Base-by-base conservation (phyloP, 306 rosid genomes). In the Inga laurina region DNA sequence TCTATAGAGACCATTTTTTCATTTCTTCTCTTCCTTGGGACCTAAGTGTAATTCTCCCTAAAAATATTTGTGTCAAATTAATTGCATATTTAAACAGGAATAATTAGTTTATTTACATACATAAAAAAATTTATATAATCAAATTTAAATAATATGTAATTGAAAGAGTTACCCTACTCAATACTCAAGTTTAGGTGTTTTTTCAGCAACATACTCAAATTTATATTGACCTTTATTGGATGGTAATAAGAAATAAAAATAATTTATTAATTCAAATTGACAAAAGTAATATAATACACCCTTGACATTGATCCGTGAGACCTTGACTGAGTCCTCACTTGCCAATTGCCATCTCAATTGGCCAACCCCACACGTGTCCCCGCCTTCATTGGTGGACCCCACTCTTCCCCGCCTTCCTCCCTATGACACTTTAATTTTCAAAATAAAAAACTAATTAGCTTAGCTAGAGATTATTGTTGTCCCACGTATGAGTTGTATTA, bases 231-330 rank as follows among this genome's bases (percentile, higher is more conserved):
- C 22, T 19, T 52, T 52, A 18, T 52, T 52, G 7, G 8, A 52
- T 16, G 59, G 22, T 18, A 52, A 15, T 18, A 4, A 52, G 4
- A 52, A 52, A 52, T 52, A 18, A 52, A 52, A 16, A 52, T 52
- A 52, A 52, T 16, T 52, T 51, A 51, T 51, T 45, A 45, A 45
- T 45, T 45, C 49, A 7, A 45, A 45, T 45, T 45, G 49, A 35
- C 4, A 35, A 35, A 35, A 35, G 37, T 35, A 35, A 35, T 3
- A 35, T 35, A 3, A 35, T 35, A 46, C 69, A 49, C 41, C 0
- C 69, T 52, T 52, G 85, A 86, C 86, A 87, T 57, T 4, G 71
- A 82, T 91, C 90, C 90, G 93, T 89, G 94, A 82, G 90, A 80
- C 87, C 70, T 24, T 79, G 84, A 82, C 46, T 81, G 46, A 18